Percentiles rank a stretch among this genome's conserved stretches.
These are phyloP conservation scores for Pseudogymnoascus sp. DNA, from an alignment of 2,329 filamentous ascomycete genomes.

Conservation along the genomic window DNA sequence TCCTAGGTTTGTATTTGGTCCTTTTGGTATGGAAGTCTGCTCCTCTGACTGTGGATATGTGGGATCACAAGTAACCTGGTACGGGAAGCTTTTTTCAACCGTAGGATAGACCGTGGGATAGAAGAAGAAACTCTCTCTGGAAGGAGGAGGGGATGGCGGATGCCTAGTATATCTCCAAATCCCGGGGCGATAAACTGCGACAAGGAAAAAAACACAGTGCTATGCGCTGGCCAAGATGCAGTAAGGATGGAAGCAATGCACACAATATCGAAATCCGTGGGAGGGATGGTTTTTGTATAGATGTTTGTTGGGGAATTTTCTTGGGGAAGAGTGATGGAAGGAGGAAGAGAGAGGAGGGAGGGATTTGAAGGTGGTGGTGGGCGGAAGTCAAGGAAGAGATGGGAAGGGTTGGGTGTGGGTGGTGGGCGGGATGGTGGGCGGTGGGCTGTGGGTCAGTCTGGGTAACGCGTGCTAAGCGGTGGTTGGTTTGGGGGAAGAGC, in stretches of 20 bases:
- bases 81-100: neutral
- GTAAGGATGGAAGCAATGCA: neutral
- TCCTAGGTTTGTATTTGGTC: neutral
- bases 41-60: neutral
- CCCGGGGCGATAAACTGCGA: neutral
- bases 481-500: neutral
- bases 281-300: neutral
- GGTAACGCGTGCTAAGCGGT: neutral
- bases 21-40: neutral
- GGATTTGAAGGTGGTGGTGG: neutral
- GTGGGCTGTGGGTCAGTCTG: neutral
- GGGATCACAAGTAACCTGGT: neutral
- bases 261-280: neutral
- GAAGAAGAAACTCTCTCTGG: neutral
- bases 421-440: neutral
- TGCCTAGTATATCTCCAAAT: conserved; percentile 1
- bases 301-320: neutral
- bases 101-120: neutral
- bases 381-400: neutral
- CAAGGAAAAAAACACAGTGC: neutral
- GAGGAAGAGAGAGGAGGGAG: neutral
- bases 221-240: neutral
- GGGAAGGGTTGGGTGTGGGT: neutral
- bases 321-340: neutral
- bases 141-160: neutral